phyloP scores from a whole-genome alignment of 2,329 filamentous ascomycete species.

The Aureobasidium sp. region DNA sequence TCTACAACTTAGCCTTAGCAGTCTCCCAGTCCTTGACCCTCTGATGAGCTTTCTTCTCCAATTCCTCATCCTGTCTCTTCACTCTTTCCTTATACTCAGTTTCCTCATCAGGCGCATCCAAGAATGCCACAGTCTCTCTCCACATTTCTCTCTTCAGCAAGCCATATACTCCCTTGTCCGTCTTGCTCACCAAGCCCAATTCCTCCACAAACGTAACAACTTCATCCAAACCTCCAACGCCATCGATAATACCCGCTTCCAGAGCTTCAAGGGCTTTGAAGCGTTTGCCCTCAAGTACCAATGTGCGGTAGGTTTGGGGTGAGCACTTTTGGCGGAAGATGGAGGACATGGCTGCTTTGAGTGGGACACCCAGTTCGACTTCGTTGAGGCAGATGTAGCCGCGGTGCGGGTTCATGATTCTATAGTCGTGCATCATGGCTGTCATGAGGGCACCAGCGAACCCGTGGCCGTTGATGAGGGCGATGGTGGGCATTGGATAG shows the following conservation, averaged over 20 bases:
- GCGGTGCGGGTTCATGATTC: conserved; percentile 61
- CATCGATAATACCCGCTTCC: conserved; percentile 61
- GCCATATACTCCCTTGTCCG: conserved; percentile 60
- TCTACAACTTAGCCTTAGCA: conserved; percentile 24
- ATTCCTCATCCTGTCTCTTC: conserved; percentile 23
- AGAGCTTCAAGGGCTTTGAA: conserved; percentile 57
- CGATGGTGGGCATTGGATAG: conserved; percentile 75
- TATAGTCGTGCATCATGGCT: conserved; percentile 76
- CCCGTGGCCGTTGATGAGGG: conserved; percentile 68
- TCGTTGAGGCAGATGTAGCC: conserved; percentile 80
- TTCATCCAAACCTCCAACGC: conserved; percentile 57
- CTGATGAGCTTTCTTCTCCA: conserved; percentile 16
- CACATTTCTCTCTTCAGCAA: conserved; percentile 71
- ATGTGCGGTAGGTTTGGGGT: conserved; percentile 48
- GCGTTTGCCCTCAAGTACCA: conserved; percentile 68
- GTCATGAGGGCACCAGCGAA: conserved; percentile 79
- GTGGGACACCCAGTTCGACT: conserved; percentile 69
- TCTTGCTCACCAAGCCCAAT: conserved; percentile 54
- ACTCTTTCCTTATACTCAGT: conserved; percentile 30
- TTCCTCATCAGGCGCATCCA: conserved; percentile 48
- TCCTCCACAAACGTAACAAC: conserved; percentile 53
- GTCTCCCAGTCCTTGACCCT: conserved; percentile 25
- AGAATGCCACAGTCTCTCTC: conserved; percentile 52
- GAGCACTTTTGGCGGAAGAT: conserved; percentile 67
- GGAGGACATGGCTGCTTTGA: conserved; percentile 64